phyloP scores from a whole-genome alignment of 495 filamentous ascomycete genomes.

The Geoglossum glabrum region DNA sequence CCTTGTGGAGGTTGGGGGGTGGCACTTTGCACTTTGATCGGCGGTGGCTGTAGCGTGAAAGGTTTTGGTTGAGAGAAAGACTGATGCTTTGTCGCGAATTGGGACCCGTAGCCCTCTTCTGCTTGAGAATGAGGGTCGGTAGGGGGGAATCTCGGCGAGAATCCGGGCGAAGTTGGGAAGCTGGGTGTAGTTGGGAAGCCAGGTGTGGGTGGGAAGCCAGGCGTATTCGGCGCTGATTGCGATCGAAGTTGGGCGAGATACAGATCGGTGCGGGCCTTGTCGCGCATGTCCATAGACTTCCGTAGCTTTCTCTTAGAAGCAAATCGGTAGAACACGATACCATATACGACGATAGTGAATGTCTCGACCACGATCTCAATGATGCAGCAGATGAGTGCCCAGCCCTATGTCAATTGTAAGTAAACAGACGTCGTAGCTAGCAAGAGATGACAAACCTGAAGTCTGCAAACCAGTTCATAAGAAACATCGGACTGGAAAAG shows the following conservation, averaged over 20 bases:
- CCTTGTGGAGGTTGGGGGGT: slow-evolving; percentile 45
- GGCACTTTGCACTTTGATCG: slow-evolving; percentile 51
- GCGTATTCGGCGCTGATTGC: slow-evolving; percentile 88
- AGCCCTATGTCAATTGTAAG: slow-evolving; percentile 37
- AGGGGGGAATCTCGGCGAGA: no score
- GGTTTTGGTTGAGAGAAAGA: slow-evolving; percentile 29
- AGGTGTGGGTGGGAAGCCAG: slow-evolving; percentile 30
- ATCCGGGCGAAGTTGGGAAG: no score
- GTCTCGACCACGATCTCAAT: slow-evolving; percentile 90
- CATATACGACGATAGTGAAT: slow-evolving; percentile 82
- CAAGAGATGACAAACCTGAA: slow-evolving; percentile 41
- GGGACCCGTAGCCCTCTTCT: slow-evolving; percentile 32
- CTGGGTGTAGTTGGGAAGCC: slow-evolving; percentile 27
- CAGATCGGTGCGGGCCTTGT: slow-evolving; percentile 79
- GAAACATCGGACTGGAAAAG: slow-evolving; percentile 60
- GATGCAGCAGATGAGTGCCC: slow-evolving; percentile 87
- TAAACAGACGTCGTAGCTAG: not conserved
- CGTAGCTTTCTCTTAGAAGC: slow-evolving; percentile 84
- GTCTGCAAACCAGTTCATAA: slow-evolving; percentile 84
- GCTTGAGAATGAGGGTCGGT: slow-evolving; percentile 32
- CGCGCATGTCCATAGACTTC: slow-evolving; percentile 90
- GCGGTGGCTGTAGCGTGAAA: slow-evolving; percentile 73
- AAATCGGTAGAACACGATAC: slow-evolving; percentile 85
- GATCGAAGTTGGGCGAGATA: slow-evolving; percentile 87
- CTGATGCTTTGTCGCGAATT: slow-evolving; percentile 25